Conservation (phyloP, 2,329 filamentous ascomycete genomes). For the Aspergillus calidoustus region DNA sequence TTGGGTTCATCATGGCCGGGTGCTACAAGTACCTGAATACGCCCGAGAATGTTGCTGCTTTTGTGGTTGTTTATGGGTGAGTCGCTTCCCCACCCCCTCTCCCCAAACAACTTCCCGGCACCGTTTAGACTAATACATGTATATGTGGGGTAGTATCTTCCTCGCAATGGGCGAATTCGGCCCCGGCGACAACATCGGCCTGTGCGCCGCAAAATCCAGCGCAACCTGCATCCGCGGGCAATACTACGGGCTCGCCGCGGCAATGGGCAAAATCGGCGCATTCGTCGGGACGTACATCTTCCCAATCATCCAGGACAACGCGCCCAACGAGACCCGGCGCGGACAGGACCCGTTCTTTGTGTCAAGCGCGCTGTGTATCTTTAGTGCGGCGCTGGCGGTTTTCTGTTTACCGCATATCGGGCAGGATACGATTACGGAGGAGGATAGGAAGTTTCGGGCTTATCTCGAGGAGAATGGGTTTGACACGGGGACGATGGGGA, state of each 20-base stretch:
- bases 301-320: slow-evolving; percentile 67
- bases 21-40: slow-evolving; percentile 73
- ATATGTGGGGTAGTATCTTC: slow-evolving; percentile 61
- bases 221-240: slow-evolving; percentile 86
- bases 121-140: too few relatives aligned
- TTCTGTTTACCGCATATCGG: slow-evolving; percentile 76
- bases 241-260: slow-evolving; percentile 61
- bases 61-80: slow-evolving; percentile 75
- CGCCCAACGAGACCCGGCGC: slow-evolving; percentile 58
- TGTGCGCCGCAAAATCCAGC: slow-evolving; percentile 83
- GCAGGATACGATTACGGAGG: slow-evolving; percentile 75
- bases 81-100: slow-evolving; percentile 8
- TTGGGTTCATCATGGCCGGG: slow-evolving; percentile 89
- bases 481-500: slow-evolving; percentile 67
- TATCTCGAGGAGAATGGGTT: slow-evolving; percentile 77
- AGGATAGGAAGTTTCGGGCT: slow-evolving; percentile 81
- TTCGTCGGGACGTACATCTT: slow-evolving; percentile 88
- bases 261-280: slow-evolving; percentile 59
- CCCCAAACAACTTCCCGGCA: background rate
- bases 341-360: slow-evolving; percentile 92
- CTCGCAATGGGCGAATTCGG: slow-evolving; percentile 78
- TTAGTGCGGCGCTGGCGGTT: slow-evolving; percentile 69
- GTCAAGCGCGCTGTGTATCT: slow-evolving; percentile 74
- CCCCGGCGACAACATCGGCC: slow-evolving; percentile 88
- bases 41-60: slow-evolving; percentile 70